Evolutionary conservation across 495 filamentous ascomycete species (phyloP).

Genomic region (Lophiotrema nucula): DNA sequence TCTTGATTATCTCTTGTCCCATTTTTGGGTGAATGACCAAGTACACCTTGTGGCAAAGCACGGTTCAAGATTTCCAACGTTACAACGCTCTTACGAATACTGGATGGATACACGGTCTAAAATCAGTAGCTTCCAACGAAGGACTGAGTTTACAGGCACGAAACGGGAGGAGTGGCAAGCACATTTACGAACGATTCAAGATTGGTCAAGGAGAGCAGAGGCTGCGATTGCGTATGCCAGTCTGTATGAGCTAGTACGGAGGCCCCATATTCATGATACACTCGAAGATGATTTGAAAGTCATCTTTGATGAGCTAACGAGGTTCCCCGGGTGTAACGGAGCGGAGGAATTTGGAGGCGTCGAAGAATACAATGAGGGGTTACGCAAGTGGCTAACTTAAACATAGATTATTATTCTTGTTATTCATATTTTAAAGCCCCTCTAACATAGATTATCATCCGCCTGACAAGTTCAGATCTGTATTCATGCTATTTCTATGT

Average conservation of each 20-base stretch:
- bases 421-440: too few relatives aligned
- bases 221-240: not conserved
- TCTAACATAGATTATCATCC: too few relatives aligned
- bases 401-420: too few relatives aligned
- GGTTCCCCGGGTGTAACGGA: not conserved
- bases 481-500: too few relatives aligned
- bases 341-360: not conserved
- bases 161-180: too few relatives aligned
- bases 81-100: too few relatives aligned
- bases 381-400: not conserved
- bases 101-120: too few relatives aligned
- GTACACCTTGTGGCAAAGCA: not conserved
- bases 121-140: too few relatives aligned
- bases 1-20: not conserved
- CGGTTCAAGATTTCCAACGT: too few relatives aligned
- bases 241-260: not conserved
- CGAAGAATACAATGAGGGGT: not conserved
- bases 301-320: not conserved
- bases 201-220: not conserved
- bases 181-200: too few relatives aligned
- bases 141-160: too few relatives aligned
- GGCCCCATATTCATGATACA: not conserved
- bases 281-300: not conserved
- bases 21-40: not conserved
- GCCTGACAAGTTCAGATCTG: too few relatives aligned